These are phyloP conservation scores for Sugiyamaella novakii DNA, from an alignment of 1,139 yeast genomes.

Conservation along the genomic window DNA sequence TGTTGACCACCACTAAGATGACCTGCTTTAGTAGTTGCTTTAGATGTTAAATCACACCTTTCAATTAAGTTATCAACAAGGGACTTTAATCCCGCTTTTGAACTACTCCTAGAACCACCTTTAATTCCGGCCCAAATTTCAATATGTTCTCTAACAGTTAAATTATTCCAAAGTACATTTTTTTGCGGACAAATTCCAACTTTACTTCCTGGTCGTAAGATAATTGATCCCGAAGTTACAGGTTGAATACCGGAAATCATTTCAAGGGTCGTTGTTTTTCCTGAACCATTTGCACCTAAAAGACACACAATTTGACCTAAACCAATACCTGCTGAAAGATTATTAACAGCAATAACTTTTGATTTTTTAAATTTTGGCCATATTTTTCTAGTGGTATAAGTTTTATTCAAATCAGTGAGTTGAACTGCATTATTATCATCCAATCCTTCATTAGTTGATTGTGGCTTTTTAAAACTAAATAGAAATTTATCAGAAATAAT, in stretches of 20 bases:
- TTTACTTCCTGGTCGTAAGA: constrained; percentile 35
- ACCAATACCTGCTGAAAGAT: constrained; percentile 34
- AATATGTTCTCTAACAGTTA: constrained; percentile 42
- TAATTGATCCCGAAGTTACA: constrained; percentile 36
- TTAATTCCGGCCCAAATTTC: constrained; percentile 41
- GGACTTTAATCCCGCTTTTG: constrained; percentile 18
- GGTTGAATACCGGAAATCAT: constrained; percentile 43
- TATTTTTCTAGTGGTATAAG: constrained; percentile 26
- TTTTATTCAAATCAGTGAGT: constrained; percentile 33
- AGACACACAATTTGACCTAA: constrained; percentile 42
- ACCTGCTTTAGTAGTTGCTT: constrained; percentile 32
- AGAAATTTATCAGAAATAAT: constrained; percentile 33
- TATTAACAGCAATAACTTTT: constrained; percentile 39
- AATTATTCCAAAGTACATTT: constrained; percentile 43
- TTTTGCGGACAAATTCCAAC: constrained; percentile 45
- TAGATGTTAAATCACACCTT: constrained; percentile 39
- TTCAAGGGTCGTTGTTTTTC: constrained; percentile 45
- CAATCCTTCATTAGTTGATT: constrained; percentile 18
- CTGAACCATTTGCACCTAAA: constrained; percentile 46
- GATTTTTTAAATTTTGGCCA: constrained; percentile 22
- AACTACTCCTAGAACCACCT: constrained; percentile 28
- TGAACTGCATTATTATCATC: constrained; percentile 30
- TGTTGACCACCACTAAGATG: constrained; percentile 86
- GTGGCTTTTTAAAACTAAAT: constrained; percentile 33
- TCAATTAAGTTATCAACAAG: constrained; percentile 32